These are phyloP conservation scores for Boletus pseudo-olivaceus DNA, from an alignment of 768 basidiomycete genomes.

Conservation along the genomic window DNA sequence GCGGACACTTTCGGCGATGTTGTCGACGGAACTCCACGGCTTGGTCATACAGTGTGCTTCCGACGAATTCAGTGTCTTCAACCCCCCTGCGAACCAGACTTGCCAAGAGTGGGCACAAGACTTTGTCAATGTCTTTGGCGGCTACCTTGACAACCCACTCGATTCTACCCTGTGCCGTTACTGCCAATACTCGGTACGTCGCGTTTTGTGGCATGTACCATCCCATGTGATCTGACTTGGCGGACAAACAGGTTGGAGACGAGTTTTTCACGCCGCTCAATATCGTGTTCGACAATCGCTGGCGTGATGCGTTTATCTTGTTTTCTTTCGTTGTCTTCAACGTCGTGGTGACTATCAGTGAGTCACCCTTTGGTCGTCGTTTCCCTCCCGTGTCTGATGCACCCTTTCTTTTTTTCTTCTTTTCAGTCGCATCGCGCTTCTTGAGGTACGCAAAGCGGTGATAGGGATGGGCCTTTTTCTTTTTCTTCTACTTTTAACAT, in stretches of 20 bases:
- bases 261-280: constrained; percentile 69
- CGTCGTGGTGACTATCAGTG: constrained; percentile 53
- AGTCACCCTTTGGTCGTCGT: constrained; percentile 8
- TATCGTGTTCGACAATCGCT: constrained; percentile 56
- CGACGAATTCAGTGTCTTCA: constrained; percentile 69
- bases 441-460: constrained; percentile 66
- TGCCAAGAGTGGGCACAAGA: constrained; percentile 68
- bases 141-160: constrained; percentile 68
- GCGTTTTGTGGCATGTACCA: background rate
- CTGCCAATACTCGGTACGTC: constrained; percentile 55
- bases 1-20: constrained; percentile 64
- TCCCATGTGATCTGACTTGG: background rate
- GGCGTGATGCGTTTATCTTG: constrained; percentile 67
- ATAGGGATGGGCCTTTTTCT: background rate
- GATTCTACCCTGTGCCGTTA: constrained; percentile 65
- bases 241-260: constrained; percentile 47
- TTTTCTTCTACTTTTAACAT: too few relatives aligned
- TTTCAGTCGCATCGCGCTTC: constrained; percentile 65
- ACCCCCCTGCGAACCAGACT: constrained; percentile 70
- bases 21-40: constrained; percentile 75
- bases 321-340: constrained; percentile 74
- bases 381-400: background rate
- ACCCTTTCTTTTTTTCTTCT: background rate
- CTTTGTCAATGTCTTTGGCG: constrained; percentile 60
- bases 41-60: constrained; percentile 58